phyloP scores from a whole-genome alignment of 306 rosid species.

The Cicer cuneatum region DNA sequence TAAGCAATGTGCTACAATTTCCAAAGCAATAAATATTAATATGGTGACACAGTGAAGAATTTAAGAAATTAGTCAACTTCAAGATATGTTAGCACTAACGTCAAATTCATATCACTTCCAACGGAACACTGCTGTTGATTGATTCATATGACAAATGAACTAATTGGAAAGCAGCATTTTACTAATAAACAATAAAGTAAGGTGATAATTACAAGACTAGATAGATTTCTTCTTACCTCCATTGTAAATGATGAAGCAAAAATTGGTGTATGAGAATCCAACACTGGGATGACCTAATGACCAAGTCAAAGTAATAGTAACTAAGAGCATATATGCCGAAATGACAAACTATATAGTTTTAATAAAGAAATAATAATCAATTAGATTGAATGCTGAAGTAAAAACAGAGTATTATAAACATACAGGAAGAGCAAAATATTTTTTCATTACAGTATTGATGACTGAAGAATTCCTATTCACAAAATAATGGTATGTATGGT shows the following conservation, averaged over 20 bases:
- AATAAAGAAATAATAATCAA: constrained; percentile 25
- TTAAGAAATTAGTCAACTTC: neutral
- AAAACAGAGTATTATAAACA: neutral
- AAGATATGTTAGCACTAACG: constrained; percentile 21
- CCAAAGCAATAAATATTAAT: neutral
- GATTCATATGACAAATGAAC: constrained; percentile 20
- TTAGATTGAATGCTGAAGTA: neutral
- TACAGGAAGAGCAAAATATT: constrained; percentile 7
- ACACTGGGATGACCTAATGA: constrained; percentile 85
- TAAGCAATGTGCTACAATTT: constrained; percentile 4
- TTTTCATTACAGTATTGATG: neutral
- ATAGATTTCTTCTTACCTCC: constrained; percentile 63
- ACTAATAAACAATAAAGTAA: neutral
- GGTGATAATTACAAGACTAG: neutral
- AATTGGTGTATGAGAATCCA: constrained; percentile 84
- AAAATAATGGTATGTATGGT: neutral
- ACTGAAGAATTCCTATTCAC: constrained; percentile 34
- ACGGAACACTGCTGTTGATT: constrained; percentile 20
- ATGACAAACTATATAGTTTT: constrained; percentile 26
- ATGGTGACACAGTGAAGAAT: neutral
- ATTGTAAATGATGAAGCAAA: constrained; percentile 94
- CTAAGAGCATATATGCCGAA: constrained; percentile 28
- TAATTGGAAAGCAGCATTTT: constrained; percentile 18
- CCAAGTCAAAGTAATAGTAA: constrained; percentile 29
- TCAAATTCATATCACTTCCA: constrained; percentile 15